Evolutionary conservation across 805 yeast genomes (phyloP).

Genomic region (Teunomyces lycoperdinae): DNA sequence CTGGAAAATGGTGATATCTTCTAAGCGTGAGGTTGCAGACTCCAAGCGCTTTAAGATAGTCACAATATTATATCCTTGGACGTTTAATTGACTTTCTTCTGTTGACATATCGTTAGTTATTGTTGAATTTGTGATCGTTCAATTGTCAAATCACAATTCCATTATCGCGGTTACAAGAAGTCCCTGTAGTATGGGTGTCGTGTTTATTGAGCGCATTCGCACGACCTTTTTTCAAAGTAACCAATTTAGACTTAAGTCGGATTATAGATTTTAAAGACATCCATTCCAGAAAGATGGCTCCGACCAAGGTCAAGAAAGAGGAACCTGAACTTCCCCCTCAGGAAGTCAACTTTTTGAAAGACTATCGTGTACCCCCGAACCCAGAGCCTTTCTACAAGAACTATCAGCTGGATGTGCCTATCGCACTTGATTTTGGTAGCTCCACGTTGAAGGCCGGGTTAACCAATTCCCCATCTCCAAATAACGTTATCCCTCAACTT

Average conservation of each 20-base stretch:
- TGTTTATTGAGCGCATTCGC: not conserved
- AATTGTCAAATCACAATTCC: not conserved
- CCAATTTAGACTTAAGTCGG: not conserved
- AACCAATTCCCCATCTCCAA: slow-evolving; percentile 45
- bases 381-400: slow-evolving; percentile 48
- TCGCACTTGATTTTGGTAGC: slow-evolving; percentile 86
- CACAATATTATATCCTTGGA: slow-evolving; percentile 83
- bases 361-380: slow-evolving; percentile 31
- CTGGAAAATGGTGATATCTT: slow-evolving; percentile 80
- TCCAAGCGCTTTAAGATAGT: slow-evolving; percentile 74
- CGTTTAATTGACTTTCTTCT: slow-evolving; percentile 47
- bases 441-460: slow-evolving; percentile 59
- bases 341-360: slow-evolving; percentile 40
- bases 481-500: slow-evolving; percentile 64
- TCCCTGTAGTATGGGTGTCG: not conserved
- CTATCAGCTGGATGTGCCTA: slow-evolving; percentile 61
- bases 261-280: no score
- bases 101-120: slow-evolving; percentile 20
- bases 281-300: slow-evolving; percentile 6
- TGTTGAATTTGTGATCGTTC: not conserved
- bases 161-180: not conserved
- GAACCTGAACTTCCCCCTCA: slow-evolving; percentile 39
- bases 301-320: slow-evolving; percentile 8
- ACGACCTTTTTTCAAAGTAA: not conserved
- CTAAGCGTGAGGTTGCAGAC: slow-evolving; percentile 90